phyloP scores from a whole-genome alignment of 345 rosid genomes.

The Bretschneidera sinensis region DNA sequence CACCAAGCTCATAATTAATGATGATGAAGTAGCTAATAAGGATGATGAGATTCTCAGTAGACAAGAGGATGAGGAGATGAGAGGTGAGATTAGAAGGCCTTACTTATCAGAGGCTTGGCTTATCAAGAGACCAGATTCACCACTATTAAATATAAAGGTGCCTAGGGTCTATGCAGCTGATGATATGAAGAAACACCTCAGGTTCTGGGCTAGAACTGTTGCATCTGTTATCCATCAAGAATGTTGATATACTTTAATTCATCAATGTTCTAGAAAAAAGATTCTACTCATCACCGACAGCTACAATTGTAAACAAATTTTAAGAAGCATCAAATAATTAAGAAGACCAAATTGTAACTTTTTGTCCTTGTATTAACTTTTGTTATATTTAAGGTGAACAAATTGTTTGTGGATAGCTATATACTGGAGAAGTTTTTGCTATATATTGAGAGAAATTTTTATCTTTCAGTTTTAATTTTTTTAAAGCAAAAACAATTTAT shows the following conservation, averaged over 20 bases:
- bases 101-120: conserved; percentile 72
- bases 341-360: too few relatives aligned
- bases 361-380: too few relatives aligned
- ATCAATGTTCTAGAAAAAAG: too few relatives aligned
- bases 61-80: conserved; percentile 14
- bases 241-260: conserved; percentile 11
- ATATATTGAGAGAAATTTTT: too few relatives aligned
- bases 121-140: conserved; percentile 49
- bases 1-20: background rate
- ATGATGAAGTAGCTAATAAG: background rate
- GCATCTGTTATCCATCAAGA: conserved; percentile 43
- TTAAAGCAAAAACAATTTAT: too few relatives aligned
- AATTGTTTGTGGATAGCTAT: too few relatives aligned
- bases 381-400: too few relatives aligned
- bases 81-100: conserved; percentile 31
- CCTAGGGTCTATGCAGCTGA: conserved; percentile 32
- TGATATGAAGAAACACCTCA: conserved; percentile 57
- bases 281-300: too few relatives aligned
- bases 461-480: too few relatives aligned
- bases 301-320: too few relatives aligned
- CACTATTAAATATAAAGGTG: conserved; percentile 35
- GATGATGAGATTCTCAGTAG: conserved; percentile 9
- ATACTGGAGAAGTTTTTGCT: too few relatives aligned
- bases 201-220: conserved; percentile 59
- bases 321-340: too few relatives aligned